Base-by-base conservation (phyloP, 2,329 filamentous ascomycete genomes). In the Diplocarpon rosae region DNA sequence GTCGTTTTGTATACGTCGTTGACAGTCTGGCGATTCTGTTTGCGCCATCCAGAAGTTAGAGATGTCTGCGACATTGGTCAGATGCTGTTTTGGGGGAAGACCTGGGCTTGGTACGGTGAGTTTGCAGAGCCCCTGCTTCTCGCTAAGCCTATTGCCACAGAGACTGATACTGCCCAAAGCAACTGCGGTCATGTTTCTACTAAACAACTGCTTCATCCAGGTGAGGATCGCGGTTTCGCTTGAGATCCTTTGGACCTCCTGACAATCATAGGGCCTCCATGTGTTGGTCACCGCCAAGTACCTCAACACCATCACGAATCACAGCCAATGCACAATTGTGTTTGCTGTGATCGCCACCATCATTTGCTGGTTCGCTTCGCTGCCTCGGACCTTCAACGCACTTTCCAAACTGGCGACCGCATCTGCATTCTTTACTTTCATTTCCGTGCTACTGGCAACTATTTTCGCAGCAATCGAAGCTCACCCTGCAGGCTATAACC, bases 51-150 rank as follows among this genome's bases (percentile, higher is more conserved):
- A 1, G 86, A 95, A 36, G 80, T 94, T 48, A 80, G 87, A 55
- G 89, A 95, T 67, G 85, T 95, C 12, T 95, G 88, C 61, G 89
- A 95, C 61, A 85, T 95, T 60, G 89, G 88, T n/a, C 86, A 95
- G 64, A 89, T 89, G 74, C 76, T 95, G 16, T 95, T 94, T 66
- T 93, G 83, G 80, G 81, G 83, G 52, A 80, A 85, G 63, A 78
- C 75, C 48, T 85, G 82, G 76, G 76, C 74, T 2, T 80, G 76
- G 76, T 80, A 72, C 62, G 33, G 33, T 35, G 30, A 32, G 30
- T 32, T 32, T 14, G 20, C 20, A 3, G 20, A 24, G 20, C 20
- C 20, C 20, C 20, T 24, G 20, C 7, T 24, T 24, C 20, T 24
- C 20, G 20, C 20, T 24, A 24, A 24, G 7, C 7, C 20, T 7